phyloP scores from a whole-genome alignment of 805 yeast species.

The Monosporozyma solicola region DNA sequence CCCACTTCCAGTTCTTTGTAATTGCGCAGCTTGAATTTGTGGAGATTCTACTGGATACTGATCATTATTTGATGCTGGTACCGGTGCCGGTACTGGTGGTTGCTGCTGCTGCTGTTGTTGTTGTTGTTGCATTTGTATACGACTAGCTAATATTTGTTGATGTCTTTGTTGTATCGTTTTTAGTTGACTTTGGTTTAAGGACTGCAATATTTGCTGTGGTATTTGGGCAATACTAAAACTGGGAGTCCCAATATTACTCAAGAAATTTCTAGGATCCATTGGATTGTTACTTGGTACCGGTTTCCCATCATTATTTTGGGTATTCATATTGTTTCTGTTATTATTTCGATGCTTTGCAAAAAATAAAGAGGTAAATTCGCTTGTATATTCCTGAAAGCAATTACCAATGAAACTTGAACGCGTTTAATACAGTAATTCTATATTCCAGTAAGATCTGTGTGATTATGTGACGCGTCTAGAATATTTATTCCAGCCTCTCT shows the following conservation, averaged over 20 bases:
- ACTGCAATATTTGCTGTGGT: conserved; percentile 27
- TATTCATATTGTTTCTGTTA: conserved; percentile 1
- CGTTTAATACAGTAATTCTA: not conserved
- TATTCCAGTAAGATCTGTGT: not conserved
- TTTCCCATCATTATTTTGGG: not conserved
- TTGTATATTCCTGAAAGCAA: not conserved
- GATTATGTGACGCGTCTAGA: not conserved
- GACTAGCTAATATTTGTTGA: conserved; percentile 24
- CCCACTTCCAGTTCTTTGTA: not conserved
- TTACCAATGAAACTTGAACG: not conserved
- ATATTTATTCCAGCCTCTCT: not conserved
- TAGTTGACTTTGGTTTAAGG: conserved; percentile 25
- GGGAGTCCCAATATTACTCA: conserved; percentile 29
- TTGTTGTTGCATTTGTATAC: conserved; percentile 24
- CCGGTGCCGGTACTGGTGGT: conserved; percentile 5
- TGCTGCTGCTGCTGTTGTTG: conserved; percentile 11
- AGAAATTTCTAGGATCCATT: conserved; percentile 6
- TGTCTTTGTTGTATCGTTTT: conserved; percentile 30
- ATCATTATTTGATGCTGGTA: conserved; percentile 1
- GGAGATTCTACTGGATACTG: not conserved
- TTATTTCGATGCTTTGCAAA: conserved; percentile 1
- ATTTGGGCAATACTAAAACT: conserved; percentile 27
- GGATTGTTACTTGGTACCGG: not conserved
- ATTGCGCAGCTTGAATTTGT: not conserved
- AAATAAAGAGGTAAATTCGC: not conserved